Base-by-base conservation (phyloP, 1,284 basidiomycete genomes). In the Microbotryum intermedium region DNA sequence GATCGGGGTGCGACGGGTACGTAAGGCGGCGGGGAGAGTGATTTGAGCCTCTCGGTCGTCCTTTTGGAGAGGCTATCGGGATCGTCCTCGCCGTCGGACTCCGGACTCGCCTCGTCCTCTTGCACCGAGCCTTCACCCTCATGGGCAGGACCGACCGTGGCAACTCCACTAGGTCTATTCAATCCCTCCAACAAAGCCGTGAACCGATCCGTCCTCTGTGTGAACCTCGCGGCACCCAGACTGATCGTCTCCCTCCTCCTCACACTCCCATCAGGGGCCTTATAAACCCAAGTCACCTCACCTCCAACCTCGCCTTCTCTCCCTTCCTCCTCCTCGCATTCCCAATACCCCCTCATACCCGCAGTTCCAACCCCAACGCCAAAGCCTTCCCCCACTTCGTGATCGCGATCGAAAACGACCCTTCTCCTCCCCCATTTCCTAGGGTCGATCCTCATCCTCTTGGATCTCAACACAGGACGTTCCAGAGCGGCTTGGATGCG, bases 391-490 rank as follows among this genome's bases (percentile, higher is more conserved):
- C 49, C 7, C 16, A 25, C 49, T 6, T 6, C 18, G 20, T 39
- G 50, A 16, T 7, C 8, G 7, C 13, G 29, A 11, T 50, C 28
- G 28, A 64, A 68, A 0, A 64, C 42, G 9, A 62, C 25, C 48
- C 62, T 62, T 26, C 48, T 39, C 3, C 67, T 25, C 4, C 67
- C 67, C 53, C 57, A 68, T 20, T 55, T 49, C 9, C 67, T 11
- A 7, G 61, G 61, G 48, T 68, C 67, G 39, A 68, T 68, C 28
- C 64, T 45, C 20, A 66, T 61, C 2, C 67, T 52, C 30, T 60
- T 59, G 6, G 62, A 57, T 21, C 64, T 49, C 1, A 29, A 34
- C 16, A 61, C 30, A 5, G 57, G 45, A 1, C 45, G 29, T 11
- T 57, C 47, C 18, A 50, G 23, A 9, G 48, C 23, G 9, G 29